These are phyloP conservation scores for Saraca asoca DNA, from an alignment of 331 rosid species.

Conservation along the genomic window DNA sequence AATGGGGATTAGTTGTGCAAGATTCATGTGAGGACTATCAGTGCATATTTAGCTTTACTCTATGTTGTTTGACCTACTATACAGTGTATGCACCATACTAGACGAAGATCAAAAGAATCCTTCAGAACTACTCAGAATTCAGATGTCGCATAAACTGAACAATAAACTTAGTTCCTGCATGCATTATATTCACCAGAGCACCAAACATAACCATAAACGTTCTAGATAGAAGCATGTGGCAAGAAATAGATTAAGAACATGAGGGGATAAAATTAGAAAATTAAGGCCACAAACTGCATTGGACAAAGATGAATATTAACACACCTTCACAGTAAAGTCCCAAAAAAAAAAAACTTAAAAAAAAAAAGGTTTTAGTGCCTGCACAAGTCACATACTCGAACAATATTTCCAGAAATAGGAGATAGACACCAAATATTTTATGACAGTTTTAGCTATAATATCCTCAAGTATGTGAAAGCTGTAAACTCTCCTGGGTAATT, in stretches of 20 bases:
- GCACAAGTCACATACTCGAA: background rate
- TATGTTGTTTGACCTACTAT: constrained; percentile 7
- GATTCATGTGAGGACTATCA: too few relatives aligned
- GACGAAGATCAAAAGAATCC: background rate
- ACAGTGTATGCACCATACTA: background rate
- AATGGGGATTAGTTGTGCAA: too few relatives aligned
- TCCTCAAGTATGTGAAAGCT: too few relatives aligned
- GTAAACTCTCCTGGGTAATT: too few relatives aligned
- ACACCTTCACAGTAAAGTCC: constrained; percentile 1
- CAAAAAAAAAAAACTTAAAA: too few relatives aligned
- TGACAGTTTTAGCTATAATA: too few relatives aligned
- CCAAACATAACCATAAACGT: background rate
- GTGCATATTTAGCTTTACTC: too few relatives aligned
- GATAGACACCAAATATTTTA: background rate
- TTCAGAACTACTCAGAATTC: background rate
- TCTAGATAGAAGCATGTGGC: background rate
- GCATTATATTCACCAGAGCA: constrained; percentile 13
- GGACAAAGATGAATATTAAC: constrained; percentile 5
- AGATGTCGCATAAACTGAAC: background rate
- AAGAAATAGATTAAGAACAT: background rate
- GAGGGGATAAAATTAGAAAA: background rate
- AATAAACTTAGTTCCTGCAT: background rate
- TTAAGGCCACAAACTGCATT: background rate
- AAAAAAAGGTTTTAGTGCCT: background rate
- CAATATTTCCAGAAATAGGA: background rate